These are phyloP conservation scores for Tricholoma matsutake DNA, from an alignment of 768 basidiomycete species.

Conservation along the genomic window DNA sequence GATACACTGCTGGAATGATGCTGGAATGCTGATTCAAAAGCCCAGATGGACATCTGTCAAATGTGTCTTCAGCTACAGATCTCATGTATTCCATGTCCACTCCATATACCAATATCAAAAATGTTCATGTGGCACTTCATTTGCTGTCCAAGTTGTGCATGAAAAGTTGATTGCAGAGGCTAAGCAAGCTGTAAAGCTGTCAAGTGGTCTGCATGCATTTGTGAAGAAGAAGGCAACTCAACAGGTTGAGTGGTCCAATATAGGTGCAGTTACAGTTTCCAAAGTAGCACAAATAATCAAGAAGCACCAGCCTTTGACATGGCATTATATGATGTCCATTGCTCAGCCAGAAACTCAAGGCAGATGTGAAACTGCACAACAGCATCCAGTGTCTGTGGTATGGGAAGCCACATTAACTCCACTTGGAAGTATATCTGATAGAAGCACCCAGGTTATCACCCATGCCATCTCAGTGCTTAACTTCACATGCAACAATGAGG, in stretches of 20 bases:
- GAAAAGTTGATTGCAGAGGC: slow-evolving; percentile 18
- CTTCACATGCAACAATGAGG: slow-evolving; percentile 15
- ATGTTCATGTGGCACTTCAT: slow-evolving; percentile 22
- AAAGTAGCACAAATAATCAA: neutral
- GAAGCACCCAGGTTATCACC: slow-evolving; percentile 4
- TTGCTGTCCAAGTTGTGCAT: slow-evolving; percentile 23
- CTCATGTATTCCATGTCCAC: neutral
- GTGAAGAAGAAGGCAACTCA: neutral
- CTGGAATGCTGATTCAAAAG: neutral
- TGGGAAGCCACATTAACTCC: neutral
- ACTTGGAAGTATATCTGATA: neutral
- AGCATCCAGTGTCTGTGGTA: neutral
- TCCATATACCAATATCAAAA: slow-evolving; percentile 17
- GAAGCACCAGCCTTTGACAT: neutral
- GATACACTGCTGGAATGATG: neutral
- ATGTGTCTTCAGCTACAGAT: neutral
- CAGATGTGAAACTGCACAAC: neutral
- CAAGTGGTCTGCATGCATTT: slow-evolving; percentile 20
- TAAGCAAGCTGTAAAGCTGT: slow-evolving; percentile 8
- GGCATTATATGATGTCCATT: neutral
- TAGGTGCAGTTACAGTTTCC: neutral
- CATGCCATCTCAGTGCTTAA: slow-evolving; percentile 10
- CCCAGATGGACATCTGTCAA: neutral
- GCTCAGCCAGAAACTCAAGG: neutral
- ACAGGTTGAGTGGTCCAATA: neutral